Evolutionary conservation across 495 filamentous ascomycete species (phyloP), one percentile per base, ranked within the genome.

Genomic region (Extremus antarcticus): DNA sequence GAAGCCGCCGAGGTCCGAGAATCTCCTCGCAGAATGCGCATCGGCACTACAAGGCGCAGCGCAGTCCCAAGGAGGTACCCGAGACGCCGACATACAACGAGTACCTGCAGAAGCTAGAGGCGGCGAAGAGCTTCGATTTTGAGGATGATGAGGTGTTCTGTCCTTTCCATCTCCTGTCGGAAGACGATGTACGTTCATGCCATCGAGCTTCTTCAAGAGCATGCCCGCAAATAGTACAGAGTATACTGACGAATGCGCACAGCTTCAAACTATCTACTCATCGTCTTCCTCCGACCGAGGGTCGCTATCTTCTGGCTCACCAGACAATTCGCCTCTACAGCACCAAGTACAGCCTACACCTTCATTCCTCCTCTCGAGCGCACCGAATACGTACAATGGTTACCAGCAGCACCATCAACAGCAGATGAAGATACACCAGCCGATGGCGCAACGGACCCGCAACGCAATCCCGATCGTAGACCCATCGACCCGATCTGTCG

Each of bases 381-480:
- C 50, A 47, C 50, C 50, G 11, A 84, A 82, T 48, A 74, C 83
- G 9, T 91, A 85, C 63, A 78, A 86, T 53, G 80, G 66, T 53
- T 68, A 35, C 71, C 61, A 75, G 66, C 68, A 75, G 71, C 66
- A 70, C 64, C 73, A 74, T 71, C 74, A 73, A 43, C 68, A 78
- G 49, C 66, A 78, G 60, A 74, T 87, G 58, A 94, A 88, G 71
- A 77, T 87, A 63, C 87, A 94, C 66, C 92, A 95, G 74, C 86
- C 88, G 40, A 71, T 88, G 50, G 85, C 90, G 52, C 85, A 86
- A 54, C 87, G 94, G 68, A 82, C 84, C 60, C 87, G 91, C 62
- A 97, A 95, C 67, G 88, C 92, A 62, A 99, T 99, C 62, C 94
- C 92, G 17, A 99, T 99, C 68, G 85, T 99, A 72, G 95, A 99